These are phyloP conservation scores for Leptosphaerulina australis DNA, from an alignment of 2,329 filamentous ascomycete genomes.

Conservation along the genomic window DNA sequence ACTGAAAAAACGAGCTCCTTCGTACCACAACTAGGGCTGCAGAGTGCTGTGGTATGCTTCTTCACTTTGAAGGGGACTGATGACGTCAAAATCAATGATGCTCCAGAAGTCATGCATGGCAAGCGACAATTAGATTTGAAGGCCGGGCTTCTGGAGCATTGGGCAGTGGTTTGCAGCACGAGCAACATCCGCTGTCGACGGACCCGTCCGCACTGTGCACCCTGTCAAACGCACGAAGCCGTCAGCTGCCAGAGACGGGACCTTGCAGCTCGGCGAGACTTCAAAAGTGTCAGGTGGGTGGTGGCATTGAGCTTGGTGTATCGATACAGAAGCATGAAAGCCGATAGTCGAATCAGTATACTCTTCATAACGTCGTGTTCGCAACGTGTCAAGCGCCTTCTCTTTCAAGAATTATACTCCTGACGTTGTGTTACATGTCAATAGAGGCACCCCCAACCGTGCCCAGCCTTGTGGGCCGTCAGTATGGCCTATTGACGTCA, in stretches of 20 bases:
- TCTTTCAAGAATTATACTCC: slow-evolving; percentile 13
- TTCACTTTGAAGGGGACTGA: no score
- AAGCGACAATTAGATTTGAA: no score
- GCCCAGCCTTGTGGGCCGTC: slow-evolving; percentile 10
- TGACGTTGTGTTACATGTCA: slow-evolving; percentile 13
- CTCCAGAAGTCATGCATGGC: no score
- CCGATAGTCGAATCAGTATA: slow-evolving; percentile 7
- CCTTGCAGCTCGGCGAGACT: slow-evolving; percentile 14
- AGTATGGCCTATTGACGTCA: slow-evolving; percentile 15
- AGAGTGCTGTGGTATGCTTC: no score
- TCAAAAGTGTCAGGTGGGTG: slow-evolving; percentile 15
- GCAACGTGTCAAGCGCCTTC: slow-evolving; percentile 18
- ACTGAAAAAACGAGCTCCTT: no score
- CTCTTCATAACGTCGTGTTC: slow-evolving; percentile 5
- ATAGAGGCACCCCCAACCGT: slow-evolving; percentile 14
- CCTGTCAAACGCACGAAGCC: slow-evolving; percentile 29
- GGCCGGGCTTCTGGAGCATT: slow-evolving; percentile 4
- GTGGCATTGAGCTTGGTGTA: not conserved
- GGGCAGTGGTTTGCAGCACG: slow-evolving; percentile 21
- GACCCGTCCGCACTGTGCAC: slow-evolving; percentile 21
- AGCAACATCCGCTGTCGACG: slow-evolving; percentile 14
- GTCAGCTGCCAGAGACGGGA: slow-evolving; percentile 13
- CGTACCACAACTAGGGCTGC: no score
- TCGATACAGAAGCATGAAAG: slow-evolving; percentile 1
- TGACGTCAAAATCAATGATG: no score